These are phyloP conservation scores for Parafenestella ontariensis DNA, from an alignment of 2,329 filamentous ascomycete species.

Conservation along the genomic window DNA sequence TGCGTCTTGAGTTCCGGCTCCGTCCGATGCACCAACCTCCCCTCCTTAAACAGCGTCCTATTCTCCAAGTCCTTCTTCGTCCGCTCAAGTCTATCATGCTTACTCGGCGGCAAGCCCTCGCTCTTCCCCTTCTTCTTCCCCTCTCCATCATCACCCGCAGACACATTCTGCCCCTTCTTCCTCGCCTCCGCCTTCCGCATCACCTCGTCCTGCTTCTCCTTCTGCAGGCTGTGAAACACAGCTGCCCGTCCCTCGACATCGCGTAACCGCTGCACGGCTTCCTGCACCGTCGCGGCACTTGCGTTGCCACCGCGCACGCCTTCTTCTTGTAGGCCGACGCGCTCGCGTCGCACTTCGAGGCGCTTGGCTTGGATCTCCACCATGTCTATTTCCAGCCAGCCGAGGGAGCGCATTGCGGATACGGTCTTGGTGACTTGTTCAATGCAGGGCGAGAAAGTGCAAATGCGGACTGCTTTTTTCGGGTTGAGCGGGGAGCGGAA, in stretches of 20 bases:
- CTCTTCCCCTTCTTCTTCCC: constrained; percentile 32
- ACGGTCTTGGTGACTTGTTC: constrained; percentile 93
- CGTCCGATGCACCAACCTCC: constrained; percentile 77
- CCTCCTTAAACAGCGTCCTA: constrained; percentile 69
- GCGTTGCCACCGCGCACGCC: constrained; percentile 71
- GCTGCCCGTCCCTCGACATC: constrained; percentile 75
- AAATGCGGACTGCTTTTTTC: constrained; percentile 76
- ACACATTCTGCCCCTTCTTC: constrained; percentile 40
- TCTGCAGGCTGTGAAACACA: constrained; percentile 63
- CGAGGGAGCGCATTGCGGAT: constrained; percentile 76
- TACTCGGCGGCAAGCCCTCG: constrained; percentile 35
- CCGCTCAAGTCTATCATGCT: constrained; percentile 38
- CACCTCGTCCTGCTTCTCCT: constrained; percentile 53
- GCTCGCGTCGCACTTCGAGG: constrained; percentile 82
- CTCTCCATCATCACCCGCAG: constrained; percentile 1
- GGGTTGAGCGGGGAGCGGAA: constrained; percentile 69
- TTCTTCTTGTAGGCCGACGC: constrained; percentile 75
- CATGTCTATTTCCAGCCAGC: constrained; percentile 94
- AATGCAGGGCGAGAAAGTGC: constrained; percentile 96
- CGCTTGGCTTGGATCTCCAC: constrained; percentile 83
- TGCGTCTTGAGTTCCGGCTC: constrained; percentile 94
- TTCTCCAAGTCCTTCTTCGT: constrained; percentile 41
- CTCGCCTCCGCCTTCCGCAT: constrained; percentile 48
- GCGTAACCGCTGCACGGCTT: constrained; percentile 76
- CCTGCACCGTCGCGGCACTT: constrained; percentile 75